Base-by-base conservation (phyloP, 768 basidiomycete species). In the Serendipita sp. region DNA sequence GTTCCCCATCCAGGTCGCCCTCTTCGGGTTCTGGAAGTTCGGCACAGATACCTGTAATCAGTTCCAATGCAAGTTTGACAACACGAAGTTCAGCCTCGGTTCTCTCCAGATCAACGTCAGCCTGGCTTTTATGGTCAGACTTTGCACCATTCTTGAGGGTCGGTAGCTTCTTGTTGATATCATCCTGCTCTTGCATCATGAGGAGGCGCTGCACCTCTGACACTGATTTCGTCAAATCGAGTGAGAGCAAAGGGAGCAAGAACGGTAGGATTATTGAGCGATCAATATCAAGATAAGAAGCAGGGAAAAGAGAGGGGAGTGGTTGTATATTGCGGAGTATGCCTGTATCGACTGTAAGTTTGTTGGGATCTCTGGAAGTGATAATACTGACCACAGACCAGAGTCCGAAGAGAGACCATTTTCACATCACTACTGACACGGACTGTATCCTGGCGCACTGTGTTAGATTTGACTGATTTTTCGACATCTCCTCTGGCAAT, bases 41-140 rank as follows among this genome's bases (percentile, higher is more conserved):
- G 18, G 92, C 92, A 71, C 90, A 96, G n/a, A 81, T 77, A 34
- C 87, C 87, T 0, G 91, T 94, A 66, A 96, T 73, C 58, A 96
- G 83, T 74, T 97, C 93, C 31, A 96, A 76, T n/a, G 87, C 83
- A 36, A 93, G 79, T 67, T 88, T 86, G 10, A 90, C 79, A 1
- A 87, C 87, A 68, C 85, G 79, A 62, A 96, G 72, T 63, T 75
- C 80, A 15, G 77, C 75, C 73, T 97, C 93, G 13, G 92, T 75
- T 33, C 75, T 75, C 66, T 89, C 87, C 1, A 96, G 78, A 69
- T 87, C 83, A 10, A 82, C 64, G 70, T 93, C 87, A 13, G 79
- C 79, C 0, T 77, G 70, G 2, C 86, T 80, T 71, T 82, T 86
- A 71, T 94, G 84, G 70, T 94, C 93, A 11, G 83, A 81, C 70